Conservation (phyloP, 1,284 basidiomycete genomes). For the Pseudozyma thailandica region DNA sequence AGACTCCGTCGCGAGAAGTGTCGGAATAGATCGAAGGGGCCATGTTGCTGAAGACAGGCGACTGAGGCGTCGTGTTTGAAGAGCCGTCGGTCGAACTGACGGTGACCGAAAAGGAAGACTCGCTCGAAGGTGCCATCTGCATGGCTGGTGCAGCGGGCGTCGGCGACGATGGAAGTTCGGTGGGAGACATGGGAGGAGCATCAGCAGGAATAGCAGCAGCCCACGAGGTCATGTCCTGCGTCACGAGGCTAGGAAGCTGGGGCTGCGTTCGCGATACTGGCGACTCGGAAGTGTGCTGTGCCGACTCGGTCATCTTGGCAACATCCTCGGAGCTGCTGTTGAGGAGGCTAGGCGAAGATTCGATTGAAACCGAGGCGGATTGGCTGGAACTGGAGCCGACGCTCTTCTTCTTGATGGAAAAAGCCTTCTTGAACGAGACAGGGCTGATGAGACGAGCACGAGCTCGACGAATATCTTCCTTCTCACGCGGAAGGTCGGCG, state of each 20-base stretch:
- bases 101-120: conserved; percentile 11
- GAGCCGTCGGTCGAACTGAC: conserved; percentile 4
- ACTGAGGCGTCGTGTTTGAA: conserved; percentile 1
- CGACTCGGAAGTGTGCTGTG: background rate
- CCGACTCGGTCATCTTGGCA: conserved; percentile 18
- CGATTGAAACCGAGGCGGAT: conserved; percentile 9
- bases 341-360: conserved; percentile 20
- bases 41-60: conserved; percentile 18
- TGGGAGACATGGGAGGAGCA: conserved; percentile 16
- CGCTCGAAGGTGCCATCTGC: conserved; percentile 16
- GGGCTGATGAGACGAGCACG: conserved; percentile 37
- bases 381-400: conserved; percentile 16
- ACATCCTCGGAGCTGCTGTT: conserved; percentile 37
- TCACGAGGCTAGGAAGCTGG: conserved; percentile 6
- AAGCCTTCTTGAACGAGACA: conserved; percentile 38
- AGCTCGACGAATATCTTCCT: conserved; percentile 26
- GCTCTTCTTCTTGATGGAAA: conserved; percentile 30
- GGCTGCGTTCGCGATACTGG: background rate
- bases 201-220: conserved; percentile 23
- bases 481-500: conserved; percentile 36
- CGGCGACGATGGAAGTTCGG: conserved; percentile 4
- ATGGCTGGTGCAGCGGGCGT: conserved; percentile 10
- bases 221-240: conserved; percentile 30
- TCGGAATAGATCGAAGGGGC: conserved; percentile 11
- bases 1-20: conserved; percentile 14